A percentile compares a stretch with the other conserved stretches of the same genome.
These are phyloP conservation scores for Alternaria postmessia DNA, from an alignment of 2,329 filamentous ascomycete genomes.

Conservation along the genomic window DNA sequence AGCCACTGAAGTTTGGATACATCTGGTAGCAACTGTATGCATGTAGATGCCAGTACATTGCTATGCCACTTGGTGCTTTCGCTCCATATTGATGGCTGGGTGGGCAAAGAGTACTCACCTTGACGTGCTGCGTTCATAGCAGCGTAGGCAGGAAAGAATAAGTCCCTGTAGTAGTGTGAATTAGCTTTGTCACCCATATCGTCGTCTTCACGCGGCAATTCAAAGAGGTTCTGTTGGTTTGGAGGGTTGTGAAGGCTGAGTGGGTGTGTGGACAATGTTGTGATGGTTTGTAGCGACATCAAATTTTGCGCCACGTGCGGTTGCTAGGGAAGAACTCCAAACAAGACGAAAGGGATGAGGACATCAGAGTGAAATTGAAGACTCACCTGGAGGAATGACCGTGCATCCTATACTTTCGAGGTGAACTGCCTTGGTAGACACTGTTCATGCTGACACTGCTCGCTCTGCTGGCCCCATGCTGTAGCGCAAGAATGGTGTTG, in stretches of 20 bases:
- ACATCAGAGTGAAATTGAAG: not conserved
- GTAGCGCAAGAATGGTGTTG: not conserved
- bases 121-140: not conserved
- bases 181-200: too few relatives aligned
- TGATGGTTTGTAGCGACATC: constrained; percentile 6
- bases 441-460: not conserved
- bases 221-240: not conserved
- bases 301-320: constrained; percentile 8
- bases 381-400: not conserved
- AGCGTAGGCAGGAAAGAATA: not conserved
- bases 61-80: not conserved
- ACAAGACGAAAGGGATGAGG: constrained; percentile 20
- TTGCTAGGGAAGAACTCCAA: constrained; percentile 20
- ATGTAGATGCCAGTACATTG: not conserved
- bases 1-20: not conserved
- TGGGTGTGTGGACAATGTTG: constrained; percentile 8
- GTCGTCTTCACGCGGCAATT: too few relatives aligned
- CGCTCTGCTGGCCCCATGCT: not conserved
- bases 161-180: not conserved
- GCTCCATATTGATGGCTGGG: too few relatives aligned
- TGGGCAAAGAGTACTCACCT: constrained; percentile 3
- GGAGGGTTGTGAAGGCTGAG: not conserved
- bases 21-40: not conserved
- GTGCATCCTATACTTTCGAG: constrained; percentile 4
- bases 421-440: constrained; percentile 11